Evolutionary conservation across 331 rosid genomes (phyloP).

Genomic region (Dryas integrifolia): DNA sequence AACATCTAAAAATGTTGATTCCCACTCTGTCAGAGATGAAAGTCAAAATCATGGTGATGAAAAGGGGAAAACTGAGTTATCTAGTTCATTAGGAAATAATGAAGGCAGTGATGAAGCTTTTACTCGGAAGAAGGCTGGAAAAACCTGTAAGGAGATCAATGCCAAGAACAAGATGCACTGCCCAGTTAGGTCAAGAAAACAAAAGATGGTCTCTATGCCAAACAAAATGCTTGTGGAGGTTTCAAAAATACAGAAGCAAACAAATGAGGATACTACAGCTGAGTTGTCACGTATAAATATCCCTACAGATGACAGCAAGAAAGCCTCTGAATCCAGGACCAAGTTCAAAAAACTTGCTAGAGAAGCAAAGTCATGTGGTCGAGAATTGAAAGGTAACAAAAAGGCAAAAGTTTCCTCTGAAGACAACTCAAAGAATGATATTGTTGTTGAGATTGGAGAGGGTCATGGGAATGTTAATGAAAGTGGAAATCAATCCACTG

Average conservation of each 20-base stretch:
- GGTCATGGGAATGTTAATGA: conserved; percentile 13
- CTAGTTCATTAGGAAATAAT: conserved; percentile 32
- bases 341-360: conserved; percentile 26
- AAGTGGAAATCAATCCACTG: conserved; percentile 24
- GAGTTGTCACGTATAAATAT: conserved; percentile 28
- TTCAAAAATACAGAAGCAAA: conserved; percentile 31
- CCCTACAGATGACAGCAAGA: conserved; percentile 24
- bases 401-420: conserved; percentile 36
- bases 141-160: conserved; percentile 26
- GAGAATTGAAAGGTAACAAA: conserved; percentile 33
- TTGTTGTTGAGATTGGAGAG: conserved; percentile 22
- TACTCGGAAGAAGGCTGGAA: conserved; percentile 31
- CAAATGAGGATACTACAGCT: conserved; percentile 25
- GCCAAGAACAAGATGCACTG: conserved; percentile 11
- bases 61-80: conserved; percentile 15
- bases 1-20: conserved; percentile 32
- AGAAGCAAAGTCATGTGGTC: conserved; percentile 27
- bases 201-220: conserved; percentile 33
- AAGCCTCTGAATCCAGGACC: conserved; percentile 13
- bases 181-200: conserved; percentile 40
- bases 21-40: conserved; percentile 32
- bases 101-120: conserved; percentile 31
- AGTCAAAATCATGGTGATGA: conserved; percentile 20
- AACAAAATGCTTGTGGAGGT: conserved; percentile 29
- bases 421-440: conserved; percentile 17